A percentile compares a stretch with the other conserved stretches of the same genome.
These are phyloP conservation scores for Hypocrella siamensis DNA, from an alignment of 2,329 filamentous ascomycete genomes.

Conservation along the genomic window DNA sequence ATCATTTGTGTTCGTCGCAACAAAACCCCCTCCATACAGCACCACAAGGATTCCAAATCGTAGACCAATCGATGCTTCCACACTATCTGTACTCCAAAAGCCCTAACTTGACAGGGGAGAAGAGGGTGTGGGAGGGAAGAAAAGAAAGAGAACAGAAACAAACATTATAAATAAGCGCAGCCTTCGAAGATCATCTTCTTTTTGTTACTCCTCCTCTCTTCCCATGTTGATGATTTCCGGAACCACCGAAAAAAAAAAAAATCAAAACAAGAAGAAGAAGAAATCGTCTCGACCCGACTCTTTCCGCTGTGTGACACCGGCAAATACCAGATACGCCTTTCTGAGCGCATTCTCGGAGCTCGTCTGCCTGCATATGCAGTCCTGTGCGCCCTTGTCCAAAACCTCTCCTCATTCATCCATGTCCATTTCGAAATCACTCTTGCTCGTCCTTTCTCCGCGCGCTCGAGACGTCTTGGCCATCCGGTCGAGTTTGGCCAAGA, in stretches of 20 bases:
- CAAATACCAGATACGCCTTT: too few species aligned
- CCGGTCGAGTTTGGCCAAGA: slow-evolving; percentile 8
- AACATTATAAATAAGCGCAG: not conserved
- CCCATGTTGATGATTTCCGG: not conserved
- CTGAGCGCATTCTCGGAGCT: not conserved
- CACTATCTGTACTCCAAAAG: too few species aligned
- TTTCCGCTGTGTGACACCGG: too few species aligned
- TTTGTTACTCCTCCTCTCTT: not conserved
- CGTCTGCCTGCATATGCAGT: not conserved
- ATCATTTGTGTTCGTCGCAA: too few species aligned
- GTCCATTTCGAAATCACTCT: slow-evolving; percentile 18
- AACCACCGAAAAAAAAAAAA: not conserved
- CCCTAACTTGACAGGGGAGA: too few species aligned
- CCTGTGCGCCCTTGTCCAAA: too few species aligned
- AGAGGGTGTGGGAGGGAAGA: not conserved
- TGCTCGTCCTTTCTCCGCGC: slow-evolving; percentile 11
- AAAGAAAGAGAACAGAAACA: not conserved
- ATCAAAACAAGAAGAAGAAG: too few species aligned
- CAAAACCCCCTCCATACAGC: too few species aligned
- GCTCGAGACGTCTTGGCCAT: slow-evolving; percentile 10
- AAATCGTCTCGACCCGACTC: too few species aligned
- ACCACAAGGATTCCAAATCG: too few species aligned
- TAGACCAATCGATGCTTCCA: too few species aligned
- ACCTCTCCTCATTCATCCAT: slow-evolving; percentile 18
- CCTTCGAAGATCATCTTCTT: not conserved